Evolutionary conservation across 345 rosid genomes (phyloP), one percentile per base, ranked within the genome.

Genomic region (Populus alba): DNA sequence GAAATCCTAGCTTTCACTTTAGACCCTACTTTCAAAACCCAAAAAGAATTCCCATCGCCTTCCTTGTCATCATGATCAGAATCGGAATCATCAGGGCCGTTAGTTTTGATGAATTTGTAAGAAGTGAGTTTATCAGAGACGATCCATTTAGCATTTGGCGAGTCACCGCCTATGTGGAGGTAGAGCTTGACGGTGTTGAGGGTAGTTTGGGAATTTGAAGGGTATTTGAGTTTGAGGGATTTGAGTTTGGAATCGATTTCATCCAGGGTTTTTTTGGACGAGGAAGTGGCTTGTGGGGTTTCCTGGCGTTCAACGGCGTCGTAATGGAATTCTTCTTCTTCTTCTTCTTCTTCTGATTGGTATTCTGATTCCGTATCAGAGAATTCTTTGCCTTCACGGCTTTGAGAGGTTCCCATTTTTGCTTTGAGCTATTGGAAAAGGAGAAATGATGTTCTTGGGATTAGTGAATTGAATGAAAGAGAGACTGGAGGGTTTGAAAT

Each of bases 121-220:
- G 93, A 82, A 2, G 94, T 81, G 20, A 87, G 53, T 71, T 91
- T 93, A 39, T 92, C 94, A 2, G 94, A 78, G 41, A 89, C 18
- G 65, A 90, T 62, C 98, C 99, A 93, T 82, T 91, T 95, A 68
- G 99, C 96, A 75, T 82, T 85, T 2, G 98, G 97, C 23, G 97
- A 89, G 85, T 86, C 89, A 35, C 98, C 99, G 17, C 96, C 96
- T 41, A 93, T 79, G 45, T 95, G 93, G 41, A 91, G 94, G 78
- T 92, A 91, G 31, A 93, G 96, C 90, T 92, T 93, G 8, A 93
- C 98, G 8, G 89, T 86, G 78, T 72, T n/a, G 43, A 68, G 38
- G 27, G 45, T 70, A 25, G 20, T 35, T n/a, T 53, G 61, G n/a
- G 55, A 47, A n/a, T 86, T 74, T 70, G 87, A 65, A 81, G 68